Evolutionary conservation across 176 grass and related monocot species (phyloP), one percentile per base, ranked within the genome.

Genomic region (Oryza coarctata): DNA sequence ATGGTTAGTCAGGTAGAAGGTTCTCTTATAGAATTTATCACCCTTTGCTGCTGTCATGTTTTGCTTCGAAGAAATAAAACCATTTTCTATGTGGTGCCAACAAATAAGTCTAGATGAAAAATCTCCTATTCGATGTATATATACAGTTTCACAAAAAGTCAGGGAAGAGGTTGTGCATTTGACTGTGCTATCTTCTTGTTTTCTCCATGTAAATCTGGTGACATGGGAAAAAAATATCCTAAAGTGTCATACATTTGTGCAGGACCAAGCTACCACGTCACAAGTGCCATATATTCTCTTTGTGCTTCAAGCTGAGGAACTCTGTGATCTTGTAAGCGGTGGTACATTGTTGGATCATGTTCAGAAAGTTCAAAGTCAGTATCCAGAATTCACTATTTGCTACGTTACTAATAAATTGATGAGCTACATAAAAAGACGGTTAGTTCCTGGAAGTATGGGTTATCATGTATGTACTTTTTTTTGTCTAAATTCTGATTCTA

Each of bases 271-370:
- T 58, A 64, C 76, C 52, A 68, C 63, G 2, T 33, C 45, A 31
- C 68, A 89, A 86, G 85, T 98, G 18, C 87, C 69, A 10, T 98
- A 98, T 64, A 70, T 98, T 66, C 43, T 92, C 20, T 26, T 98
- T 77, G 84, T 98, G 34, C 60, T 88, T 82, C 82, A 93, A 89
- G 95, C 95, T 27, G 88, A 98, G 85, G 95, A 98, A 52, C 95
- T 98, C 79, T 95, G 92, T 63, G 73, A 90, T 86, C 90, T 93
- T 61, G 66, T 95, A 49, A 80, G 8, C 70, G 75, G 65, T 7
- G 81, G 80, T 38, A 80, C 11, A 3, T 68, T 98, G 28, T 80
- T 80, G 30, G 9, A 82, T 58, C 87, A 91, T 74, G 62, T 98
- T n/a, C 36, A 29, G 10, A 73, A 73, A 77, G 80, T 95, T 74